Base-by-base conservation (phyloP, 176 grass and related monocot species). In the Avena sativa region DNA sequence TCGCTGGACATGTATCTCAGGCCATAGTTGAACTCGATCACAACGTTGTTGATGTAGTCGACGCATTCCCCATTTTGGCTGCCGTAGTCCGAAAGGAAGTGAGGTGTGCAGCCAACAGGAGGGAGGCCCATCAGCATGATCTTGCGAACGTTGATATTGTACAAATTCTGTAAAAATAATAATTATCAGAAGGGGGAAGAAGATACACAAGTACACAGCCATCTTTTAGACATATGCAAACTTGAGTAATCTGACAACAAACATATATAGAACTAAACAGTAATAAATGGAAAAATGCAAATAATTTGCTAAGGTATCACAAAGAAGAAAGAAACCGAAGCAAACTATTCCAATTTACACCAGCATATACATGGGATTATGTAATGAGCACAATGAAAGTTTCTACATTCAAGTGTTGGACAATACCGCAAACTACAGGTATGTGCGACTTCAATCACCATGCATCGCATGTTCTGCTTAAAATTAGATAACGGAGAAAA, bases 31-130 rank as follows among this genome's bases (percentile, higher is more conserved):
- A 94, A 94, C 78, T 94, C 86, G 32, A 97, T 84, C 56, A 92
- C 84, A 1, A 97, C 51, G 4, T 91, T 92, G 47, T 97, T 97
- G 57, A 97, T 89, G 79, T 87, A 85, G 5, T 94, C 88, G 2
- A 97, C 74, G 80, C 94, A 97, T 56, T 92, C 86, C 9, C 94
- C 94, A 78, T 73, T 90, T 84, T 81, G 83, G 83, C 94, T 94
- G 72, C 88, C 90, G 48, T 85, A 92, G 52, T 92, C 85, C 90
- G 91, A 93, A 38, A 97, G 91, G 81, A 94, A 97, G 91, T 92
- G 88, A 60, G 94, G 92, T 28, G 90, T 83, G 74, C 92, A 97
- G 20, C 90, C 94, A 74, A 97, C 86, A 20, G 92, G 94, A 75
- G 94, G 88, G 20, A 97, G 83, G 26, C 90, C 94, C 94, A 94